Conservation (phyloP, 140 eudicot species). For the Anethum foeniculum region DNA sequence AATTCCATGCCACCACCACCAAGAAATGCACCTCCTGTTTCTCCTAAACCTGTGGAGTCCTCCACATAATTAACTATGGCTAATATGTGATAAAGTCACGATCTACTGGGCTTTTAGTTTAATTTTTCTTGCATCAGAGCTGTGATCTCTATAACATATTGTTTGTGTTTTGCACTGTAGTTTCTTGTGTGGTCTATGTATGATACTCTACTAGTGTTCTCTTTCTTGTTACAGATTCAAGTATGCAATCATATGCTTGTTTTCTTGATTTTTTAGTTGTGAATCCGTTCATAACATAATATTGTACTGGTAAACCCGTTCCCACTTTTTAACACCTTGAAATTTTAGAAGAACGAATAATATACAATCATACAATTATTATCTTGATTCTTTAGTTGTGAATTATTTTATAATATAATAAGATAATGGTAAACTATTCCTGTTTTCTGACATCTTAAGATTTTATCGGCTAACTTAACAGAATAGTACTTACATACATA, state of each 20-base stretch:
- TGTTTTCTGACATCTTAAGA: too few species aligned
- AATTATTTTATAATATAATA: too few species aligned
- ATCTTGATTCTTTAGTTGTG: too few species aligned
- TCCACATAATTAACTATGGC: background rate
- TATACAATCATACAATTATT: too few species aligned
- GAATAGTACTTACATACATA: too few species aligned
- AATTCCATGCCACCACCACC: slow-evolving; percentile 56
- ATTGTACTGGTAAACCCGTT: too few species aligned
- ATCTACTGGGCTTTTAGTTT: too few species aligned
- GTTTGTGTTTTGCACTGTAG: background rate
- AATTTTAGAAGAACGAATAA: too few species aligned
- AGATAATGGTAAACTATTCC: too few species aligned
- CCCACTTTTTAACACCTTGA: too few species aligned
- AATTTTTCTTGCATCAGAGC: too few species aligned
- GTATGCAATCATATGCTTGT: background rate
- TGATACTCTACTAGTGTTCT: background rate
- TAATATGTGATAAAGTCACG: background rate
- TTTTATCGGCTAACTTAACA: too few species aligned
- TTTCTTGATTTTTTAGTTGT: background rate
- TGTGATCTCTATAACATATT: background rate
- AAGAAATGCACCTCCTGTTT: slow-evolving; percentile 15
- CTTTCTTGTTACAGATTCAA: background rate
- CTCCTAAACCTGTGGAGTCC: slow-evolving; percentile 52
- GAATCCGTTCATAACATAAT: background rate
- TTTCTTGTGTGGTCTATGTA: background rate